Percentiles rank a stretch among this genome's conserved stretches.
Evolutionary conservation across 2,329 filamentous ascomycete genomes (phyloP).

Genomic region (Trichoderma pleuroti): DNA sequence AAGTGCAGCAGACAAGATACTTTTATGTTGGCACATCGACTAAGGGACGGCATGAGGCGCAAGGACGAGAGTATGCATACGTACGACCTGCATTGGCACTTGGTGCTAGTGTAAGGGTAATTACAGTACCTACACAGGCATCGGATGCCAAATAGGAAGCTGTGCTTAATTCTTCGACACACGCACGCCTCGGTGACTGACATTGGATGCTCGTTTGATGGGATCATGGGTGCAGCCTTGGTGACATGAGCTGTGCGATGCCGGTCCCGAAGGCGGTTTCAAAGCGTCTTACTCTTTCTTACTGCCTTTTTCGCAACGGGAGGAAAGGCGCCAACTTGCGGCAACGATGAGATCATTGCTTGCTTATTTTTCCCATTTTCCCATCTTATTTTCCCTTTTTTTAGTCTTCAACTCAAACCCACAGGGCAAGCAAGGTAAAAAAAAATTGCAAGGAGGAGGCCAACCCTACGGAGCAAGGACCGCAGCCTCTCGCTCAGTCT

Average conservation of each 20-base stretch:
- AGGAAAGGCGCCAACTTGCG: not conserved
- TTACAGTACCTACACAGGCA: not conserved
- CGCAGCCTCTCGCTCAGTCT: conserved; percentile 9
- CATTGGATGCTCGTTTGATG: not conserved
- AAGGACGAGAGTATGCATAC: not conserved
- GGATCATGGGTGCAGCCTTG: not conserved
- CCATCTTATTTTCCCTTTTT: not conserved
- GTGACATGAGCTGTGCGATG: not conserved
- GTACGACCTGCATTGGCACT: conserved; percentile 7
- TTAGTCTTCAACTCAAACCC: not conserved
- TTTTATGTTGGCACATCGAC: not conserved
- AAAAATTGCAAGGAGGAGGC: conserved; percentile 9
- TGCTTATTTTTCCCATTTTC: not conserved
- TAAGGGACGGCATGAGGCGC: not conserved
- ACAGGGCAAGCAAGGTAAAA: not conserved
- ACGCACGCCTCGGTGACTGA: not conserved
- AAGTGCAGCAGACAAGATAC: not conserved
- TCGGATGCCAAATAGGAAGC: conserved; percentile 2
- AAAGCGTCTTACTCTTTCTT: not conserved
- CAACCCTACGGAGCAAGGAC: conserved; percentile 1
- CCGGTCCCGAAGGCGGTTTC: not conserved
- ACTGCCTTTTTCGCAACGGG: not conserved
- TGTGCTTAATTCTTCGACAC: not conserved
- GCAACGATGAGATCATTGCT: conserved; percentile 11
- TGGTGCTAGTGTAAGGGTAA: conserved; percentile 8